Percentiles rank a stretch among this genome's conserved stretches.
phyloP scores from a whole-genome alignment of 257 asterid genomes.

The Capsicum rhomboideum region DNA sequence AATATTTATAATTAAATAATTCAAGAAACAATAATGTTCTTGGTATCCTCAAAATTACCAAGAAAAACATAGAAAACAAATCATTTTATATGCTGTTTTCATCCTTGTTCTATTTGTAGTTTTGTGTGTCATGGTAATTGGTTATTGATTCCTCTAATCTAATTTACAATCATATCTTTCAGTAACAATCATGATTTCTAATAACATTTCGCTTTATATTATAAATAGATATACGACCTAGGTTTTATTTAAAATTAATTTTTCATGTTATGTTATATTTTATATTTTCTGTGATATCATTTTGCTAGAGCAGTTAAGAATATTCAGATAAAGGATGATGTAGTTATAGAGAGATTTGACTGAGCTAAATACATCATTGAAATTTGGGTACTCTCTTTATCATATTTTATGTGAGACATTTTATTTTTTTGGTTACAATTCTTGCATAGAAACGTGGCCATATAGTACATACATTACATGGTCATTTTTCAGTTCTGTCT shows the following conservation, averaged over 20 bases:
- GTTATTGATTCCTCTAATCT: neutral
- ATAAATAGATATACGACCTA: no score
- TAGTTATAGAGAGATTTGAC: neutral
- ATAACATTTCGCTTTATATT: neutral
- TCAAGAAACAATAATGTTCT: neutral
- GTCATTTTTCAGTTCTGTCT: no score
- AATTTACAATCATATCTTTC: neutral
- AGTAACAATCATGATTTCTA: neutral
- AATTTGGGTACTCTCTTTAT: neutral
- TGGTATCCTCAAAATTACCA: neutral
- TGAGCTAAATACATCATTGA: neutral
- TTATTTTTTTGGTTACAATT: neutral
- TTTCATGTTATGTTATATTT: neutral
- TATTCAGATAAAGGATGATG: neutral
- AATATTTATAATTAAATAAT: neutral
- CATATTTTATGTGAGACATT: neutral
- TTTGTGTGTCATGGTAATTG: neutral
- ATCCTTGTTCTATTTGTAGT: neutral
- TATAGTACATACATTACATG: neutral
- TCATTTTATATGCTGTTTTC: neutral
- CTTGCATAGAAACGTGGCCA: neutral
- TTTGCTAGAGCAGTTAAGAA: neutral
- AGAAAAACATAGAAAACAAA: neutral
- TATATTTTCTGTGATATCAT: neutral
- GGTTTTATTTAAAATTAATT: neutral